A percentile compares a stretch with the other conserved stretches of the same genome.
Conservation (phyloP, 202 grass and related monocot species). For the Dendrocalamus latiflorus region DNA sequence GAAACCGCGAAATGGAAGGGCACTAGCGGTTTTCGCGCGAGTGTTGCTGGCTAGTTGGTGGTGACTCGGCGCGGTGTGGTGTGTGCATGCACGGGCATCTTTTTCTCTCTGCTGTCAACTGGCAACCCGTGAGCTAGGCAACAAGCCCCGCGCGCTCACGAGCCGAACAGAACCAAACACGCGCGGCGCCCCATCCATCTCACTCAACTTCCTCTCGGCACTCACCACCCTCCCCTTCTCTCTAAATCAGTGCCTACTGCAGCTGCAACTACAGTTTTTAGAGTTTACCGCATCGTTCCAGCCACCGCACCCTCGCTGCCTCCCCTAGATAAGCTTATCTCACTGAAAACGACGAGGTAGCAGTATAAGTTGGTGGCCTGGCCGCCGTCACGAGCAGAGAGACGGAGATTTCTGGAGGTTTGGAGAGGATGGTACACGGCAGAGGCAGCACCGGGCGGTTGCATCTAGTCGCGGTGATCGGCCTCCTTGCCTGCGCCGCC, state of each 20-base stretch:
- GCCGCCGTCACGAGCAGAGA: neutral
- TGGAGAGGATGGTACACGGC: neutral
- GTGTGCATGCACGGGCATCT: slow-evolving; percentile 7
- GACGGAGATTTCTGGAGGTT: neutral
- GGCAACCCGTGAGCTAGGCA: slow-evolving; percentile 17
- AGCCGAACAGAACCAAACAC: slow-evolving; percentile 7
- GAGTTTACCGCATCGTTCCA: neutral
- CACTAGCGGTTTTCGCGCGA: neutral
- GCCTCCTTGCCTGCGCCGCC: neutral
- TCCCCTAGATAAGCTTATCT: neutral
- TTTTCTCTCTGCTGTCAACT: neutral
- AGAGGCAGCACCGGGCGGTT: neutral
- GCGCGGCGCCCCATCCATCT: neutral
- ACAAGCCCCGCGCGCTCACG: slow-evolving; percentile 9
- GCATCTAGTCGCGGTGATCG: neutral
- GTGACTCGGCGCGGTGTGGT: neutral
- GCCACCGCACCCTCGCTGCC: neutral
- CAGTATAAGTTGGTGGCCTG: neutral
- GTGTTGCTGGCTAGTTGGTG: neutral
- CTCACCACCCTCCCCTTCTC: neutral
- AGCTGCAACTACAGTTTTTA: neutral
- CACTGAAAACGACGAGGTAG: neutral
- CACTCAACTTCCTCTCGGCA: neutral
- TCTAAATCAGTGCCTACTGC: neutral
- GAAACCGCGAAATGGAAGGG: neutral